Base-by-base conservation (phyloP, 306 rosid species). In the Astragalus membranaceus region DNA sequence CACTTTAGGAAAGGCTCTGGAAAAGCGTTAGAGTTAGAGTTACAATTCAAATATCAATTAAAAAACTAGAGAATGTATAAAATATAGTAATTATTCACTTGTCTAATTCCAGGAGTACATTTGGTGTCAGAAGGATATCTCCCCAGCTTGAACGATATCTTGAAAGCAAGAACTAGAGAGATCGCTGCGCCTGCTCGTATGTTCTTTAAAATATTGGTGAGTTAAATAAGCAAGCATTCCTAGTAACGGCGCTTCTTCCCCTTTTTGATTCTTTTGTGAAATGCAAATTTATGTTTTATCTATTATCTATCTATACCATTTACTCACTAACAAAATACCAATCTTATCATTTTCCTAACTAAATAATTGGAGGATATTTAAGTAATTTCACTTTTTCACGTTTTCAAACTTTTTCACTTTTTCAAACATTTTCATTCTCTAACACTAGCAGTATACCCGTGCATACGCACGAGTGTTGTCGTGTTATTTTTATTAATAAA, bases 161-260 rank as follows among this genome's bases (percentile, higher is more conserved):
- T 94, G 75, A 83, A 88, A 67, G 97, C 95, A 55, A 90, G 88
- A 78, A 84, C 85, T 50, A 80, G 88, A 76, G 85, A 77, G 82
- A 60, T 84, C 48, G 81, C 95, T n/a, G n/a, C n/a, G n/a, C n/a
- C n/a, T 50, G 94, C 96, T 57, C 88, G 95, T 3, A 88, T 94
- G 98, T 94, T 94, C 84, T 94, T 56, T 68, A 96, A 86, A 84
- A 85, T 77, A 9, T 73, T 90, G 94, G 98, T 93, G 78, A 85
- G 78, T 64, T 74, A n/a, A n/a, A n/a, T n/a, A n/a, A 44, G 15
- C 17, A 53, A 50, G 44, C 29, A 49, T 64, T 29, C 36, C 8
- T n/a, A n/a, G n/a, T n/a, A n/a, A n/a, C n/a, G n/a, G 17, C 26
- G 26, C 43, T 36, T 4, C 53, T 29, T 3, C 13, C 6, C n/a